These are phyloP conservation scores for Discostella stelligeroides DNA, from an alignment of 108 stramenopile genomes.

Conservation along the genomic window DNA sequence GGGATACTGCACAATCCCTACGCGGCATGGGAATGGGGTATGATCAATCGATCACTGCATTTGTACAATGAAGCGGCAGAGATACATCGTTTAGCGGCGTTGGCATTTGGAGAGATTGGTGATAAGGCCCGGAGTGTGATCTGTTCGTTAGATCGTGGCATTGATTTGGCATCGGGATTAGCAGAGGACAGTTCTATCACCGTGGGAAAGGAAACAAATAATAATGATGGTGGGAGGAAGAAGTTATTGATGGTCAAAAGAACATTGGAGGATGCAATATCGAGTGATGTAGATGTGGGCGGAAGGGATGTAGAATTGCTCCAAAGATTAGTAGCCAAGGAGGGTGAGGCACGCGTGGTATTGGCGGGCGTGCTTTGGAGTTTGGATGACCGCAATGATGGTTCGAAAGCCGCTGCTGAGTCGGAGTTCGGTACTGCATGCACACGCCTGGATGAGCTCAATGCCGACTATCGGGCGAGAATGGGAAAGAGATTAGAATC, in stretches of 20 bases:
- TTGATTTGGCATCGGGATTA: constrained; percentile 63
- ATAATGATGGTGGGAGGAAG: neutral
- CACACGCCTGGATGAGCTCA: constrained; percentile 72
- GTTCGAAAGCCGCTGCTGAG: constrained; percentile 61
- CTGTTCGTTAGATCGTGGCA: constrained; percentile 64
- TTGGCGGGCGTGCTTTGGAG: constrained; percentile 70
- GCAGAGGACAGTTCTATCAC: constrained; percentile 6
- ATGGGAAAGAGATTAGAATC: constrained; percentile 27
- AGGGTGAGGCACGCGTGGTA: constrained; percentile 79
- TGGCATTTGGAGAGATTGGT: constrained; percentile 71
- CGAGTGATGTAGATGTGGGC: constrained; percentile 55
- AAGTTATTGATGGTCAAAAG: constrained; percentile 24
- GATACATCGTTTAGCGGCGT: constrained; percentile 56
- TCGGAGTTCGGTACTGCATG: constrained; percentile 65
- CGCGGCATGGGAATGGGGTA: constrained; percentile 87
- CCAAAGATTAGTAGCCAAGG: constrained; percentile 81
- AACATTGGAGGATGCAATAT: constrained; percentile 55
- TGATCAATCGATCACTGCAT: constrained; percentile 50
- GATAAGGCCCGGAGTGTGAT: constrained; percentile 73
- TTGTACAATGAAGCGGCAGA: constrained; percentile 48
- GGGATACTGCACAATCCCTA: constrained; percentile 79
- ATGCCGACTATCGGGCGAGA: constrained; percentile 60
- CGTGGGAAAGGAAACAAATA: neutral
- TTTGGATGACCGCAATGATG: constrained; percentile 25
- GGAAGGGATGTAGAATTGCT: constrained; percentile 71